Percentiles rank a stretch among this genome's conserved stretches.
Evolutionary conservation across 2,329 filamentous ascomycete genomes (phyloP).

Genomic region (Hymenotorrendiella dingleyae): DNA sequence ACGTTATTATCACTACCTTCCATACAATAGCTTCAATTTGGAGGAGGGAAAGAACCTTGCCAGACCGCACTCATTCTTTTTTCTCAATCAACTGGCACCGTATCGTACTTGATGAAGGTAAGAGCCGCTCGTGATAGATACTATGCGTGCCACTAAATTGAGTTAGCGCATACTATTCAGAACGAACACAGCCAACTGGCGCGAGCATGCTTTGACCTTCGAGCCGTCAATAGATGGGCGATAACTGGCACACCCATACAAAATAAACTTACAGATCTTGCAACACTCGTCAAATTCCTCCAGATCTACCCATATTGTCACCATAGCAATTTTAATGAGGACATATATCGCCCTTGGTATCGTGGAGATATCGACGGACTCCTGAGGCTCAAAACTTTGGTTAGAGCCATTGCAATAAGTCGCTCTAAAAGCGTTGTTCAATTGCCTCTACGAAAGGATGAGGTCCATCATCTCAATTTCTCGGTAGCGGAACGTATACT

Average conservation of each 20-base stretch:
- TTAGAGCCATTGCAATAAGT: neutral
- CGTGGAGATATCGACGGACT: neutral
- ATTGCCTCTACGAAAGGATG: conserved; percentile 4
- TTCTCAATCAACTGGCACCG: conserved; percentile 37
- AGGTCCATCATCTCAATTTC: conserved; percentile 6
- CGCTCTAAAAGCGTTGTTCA: conserved; percentile 6
- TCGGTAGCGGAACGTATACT: conserved; percentile 2
- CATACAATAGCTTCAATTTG: conserved; percentile 34
- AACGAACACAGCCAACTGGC: conserved; percentile 40
- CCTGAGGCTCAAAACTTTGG: conserved; percentile 5
- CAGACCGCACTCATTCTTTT: conserved; percentile 17
- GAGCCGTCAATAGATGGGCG: conserved; percentile 35
- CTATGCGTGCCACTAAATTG: neutral
- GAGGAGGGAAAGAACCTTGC: neutral
- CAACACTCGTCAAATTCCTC: conserved; percentile 26
- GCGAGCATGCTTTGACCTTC: conserved; percentile 36
- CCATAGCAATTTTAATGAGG: conserved; percentile 8
- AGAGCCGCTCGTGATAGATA: neutral
- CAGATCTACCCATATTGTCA: conserved; percentile 13
- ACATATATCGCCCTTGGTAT: conserved; percentile 29
- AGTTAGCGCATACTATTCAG: conserved; percentile 44
- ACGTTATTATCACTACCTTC: conserved; percentile 45
- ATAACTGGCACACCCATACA: conserved; percentile 27
- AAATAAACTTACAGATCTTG: conserved; percentile 29
- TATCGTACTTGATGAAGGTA: conserved; percentile 42